Percentiles rank a stretch among this genome's conserved stretches.
Evolutionary conservation across 2,329 filamentous ascomycete species (phyloP).

Genomic region (Xylariaceae sp.): DNA sequence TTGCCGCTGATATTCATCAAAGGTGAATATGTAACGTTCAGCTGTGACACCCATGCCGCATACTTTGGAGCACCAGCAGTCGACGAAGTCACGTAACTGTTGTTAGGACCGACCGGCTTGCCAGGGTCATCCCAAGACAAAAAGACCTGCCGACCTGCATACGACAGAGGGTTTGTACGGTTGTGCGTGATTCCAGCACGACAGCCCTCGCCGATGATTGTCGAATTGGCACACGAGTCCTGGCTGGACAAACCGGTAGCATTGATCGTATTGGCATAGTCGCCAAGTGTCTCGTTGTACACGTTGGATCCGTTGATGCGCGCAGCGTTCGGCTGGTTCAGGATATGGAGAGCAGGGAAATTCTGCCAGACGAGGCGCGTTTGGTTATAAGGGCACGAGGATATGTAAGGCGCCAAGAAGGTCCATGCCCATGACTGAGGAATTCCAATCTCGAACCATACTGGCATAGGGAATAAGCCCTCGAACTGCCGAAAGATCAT

Average conservation of each 20-base stretch:
- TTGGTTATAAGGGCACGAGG: slow-evolving; percentile 66
- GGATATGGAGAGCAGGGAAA: slow-evolving; percentile 66
- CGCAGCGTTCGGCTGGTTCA: slow-evolving; percentile 74
- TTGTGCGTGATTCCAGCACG: slow-evolving; percentile 64
- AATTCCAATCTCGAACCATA: slow-evolving; percentile 76
- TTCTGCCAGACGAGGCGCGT: slow-evolving; percentile 82
- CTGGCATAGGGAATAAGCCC: slow-evolving; percentile 75
- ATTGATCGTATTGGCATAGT: slow-evolving; percentile 52
- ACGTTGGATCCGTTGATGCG: slow-evolving; percentile 60
- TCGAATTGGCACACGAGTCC: slow-evolving; percentile 56
- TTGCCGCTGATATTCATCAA: slow-evolving; percentile 52
- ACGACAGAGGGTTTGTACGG: slow-evolving; percentile 66
- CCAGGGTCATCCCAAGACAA: slow-evolving; percentile 71
- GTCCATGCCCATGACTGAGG: slow-evolving; percentile 86
- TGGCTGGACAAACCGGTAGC: slow-evolving; percentile 40
- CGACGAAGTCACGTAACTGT: slow-evolving; percentile 68
- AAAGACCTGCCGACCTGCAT: slow-evolving; percentile 67
- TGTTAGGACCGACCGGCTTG: slow-evolving; percentile 69
- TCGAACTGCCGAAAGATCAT: slow-evolving; percentile 80
- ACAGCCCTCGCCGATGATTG: slow-evolving; percentile 53
- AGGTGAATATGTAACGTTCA: slow-evolving; percentile 68
- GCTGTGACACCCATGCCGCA: slow-evolving; percentile 73
- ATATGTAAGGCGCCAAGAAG: slow-evolving; percentile 75
- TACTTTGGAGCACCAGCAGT: slow-evolving; percentile 58
- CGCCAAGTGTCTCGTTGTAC: slow-evolving; percentile 61